A percentile compares a stretch with the other conserved stretches of the same genome.
These are phyloP conservation scores for Balansia obtecta DNA, from an alignment of 2,329 filamentous ascomycete species.

Conservation along the genomic window DNA sequence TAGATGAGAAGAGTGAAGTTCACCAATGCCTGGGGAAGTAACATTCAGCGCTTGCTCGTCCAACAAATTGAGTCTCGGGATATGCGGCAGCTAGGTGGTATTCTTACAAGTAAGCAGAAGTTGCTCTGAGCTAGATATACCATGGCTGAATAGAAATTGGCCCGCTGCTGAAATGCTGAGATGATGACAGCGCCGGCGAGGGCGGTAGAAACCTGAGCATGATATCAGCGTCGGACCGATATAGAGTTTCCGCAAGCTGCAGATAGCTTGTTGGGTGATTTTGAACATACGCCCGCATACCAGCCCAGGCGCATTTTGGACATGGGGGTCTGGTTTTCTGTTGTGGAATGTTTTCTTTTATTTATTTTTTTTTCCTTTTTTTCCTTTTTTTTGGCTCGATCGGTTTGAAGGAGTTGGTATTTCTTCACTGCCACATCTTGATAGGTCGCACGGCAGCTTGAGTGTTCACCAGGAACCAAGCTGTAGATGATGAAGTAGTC, in stretches of 20 bases:
- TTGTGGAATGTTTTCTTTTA: neutral
- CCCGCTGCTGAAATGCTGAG: constrained; percentile 84
- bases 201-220: constrained; percentile 58
- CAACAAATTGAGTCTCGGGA: neutral
- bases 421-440: constrained; percentile 3
- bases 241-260: neutral
- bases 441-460: neutral
- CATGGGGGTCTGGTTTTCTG: constrained; percentile 12
- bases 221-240: constrained; percentile 12
- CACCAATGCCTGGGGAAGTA: constrained; percentile 61
- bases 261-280: neutral
- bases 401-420: neutral
- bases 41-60: neutral
- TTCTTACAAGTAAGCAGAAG: constrained; percentile 73
- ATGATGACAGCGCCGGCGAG: constrained; percentile 75
- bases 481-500: neutral
- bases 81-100: constrained; percentile 2
- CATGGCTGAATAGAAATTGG: constrained; percentile 97
- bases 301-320: constrained; percentile 44
- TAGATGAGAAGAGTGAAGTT: constrained; percentile 80
- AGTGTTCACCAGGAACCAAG: neutral
- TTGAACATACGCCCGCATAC: constrained; percentile 48
- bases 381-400: too few species aligned
- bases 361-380: too few species aligned
- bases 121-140: constrained; percentile 96